A percentile compares a stretch with the other conserved stretches of the same genome.
phyloP scores from a whole-genome alignment of 2,329 filamentous ascomycete species.

The Verticillium zaregamsianum region DNA sequence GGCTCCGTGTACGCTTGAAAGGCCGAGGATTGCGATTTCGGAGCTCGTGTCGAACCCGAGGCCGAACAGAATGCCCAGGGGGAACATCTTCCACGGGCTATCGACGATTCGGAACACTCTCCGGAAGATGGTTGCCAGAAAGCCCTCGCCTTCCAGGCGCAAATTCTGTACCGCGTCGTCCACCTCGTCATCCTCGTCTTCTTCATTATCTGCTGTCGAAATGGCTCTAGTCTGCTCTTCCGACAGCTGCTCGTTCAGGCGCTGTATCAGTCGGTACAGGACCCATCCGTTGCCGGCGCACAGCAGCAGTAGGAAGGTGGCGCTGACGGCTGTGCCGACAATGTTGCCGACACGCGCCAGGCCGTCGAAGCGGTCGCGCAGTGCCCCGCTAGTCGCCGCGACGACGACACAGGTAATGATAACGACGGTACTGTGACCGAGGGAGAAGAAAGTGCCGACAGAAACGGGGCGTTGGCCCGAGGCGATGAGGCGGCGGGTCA shows the following conservation, averaged over 20 bases:
- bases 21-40: slow-evolving; percentile 87
- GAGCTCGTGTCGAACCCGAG: slow-evolving; percentile 94
- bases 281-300: slow-evolving; percentile 85
- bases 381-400: slow-evolving; percentile 81
- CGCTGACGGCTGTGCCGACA: slow-evolving; percentile 83
- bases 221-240: slow-evolving; percentile 22
- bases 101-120: slow-evolving; percentile 72
- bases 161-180: slow-evolving; percentile 43
- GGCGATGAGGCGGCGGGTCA: slow-evolving; percentile 85
- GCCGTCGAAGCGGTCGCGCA: slow-evolving; percentile 73
- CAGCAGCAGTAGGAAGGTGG: slow-evolving; percentile 75
- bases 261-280: slow-evolving; percentile 68
- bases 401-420: slow-evolving; percentile 87
- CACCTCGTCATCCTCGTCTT: slow-evolving; percentile 17
- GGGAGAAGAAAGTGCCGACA: slow-evolving; percentile 89
- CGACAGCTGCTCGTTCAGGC: slow-evolving; percentile 59
- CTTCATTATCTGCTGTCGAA: slow-evolving; percentile 18
- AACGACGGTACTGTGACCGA: slow-evolving; percentile 92
- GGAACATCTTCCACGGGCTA: slow-evolving; percentile 93
- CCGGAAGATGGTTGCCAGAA: slow-evolving; percentile 67
- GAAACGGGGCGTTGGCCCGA: slow-evolving; percentile 82
- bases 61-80: slow-evolving; percentile 81
- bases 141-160: slow-evolving; percentile 71
- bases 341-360: slow-evolving; percentile 82
- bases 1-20: slow-evolving; percentile 81